phyloP scores from a whole-genome alignment of 768 basidiomycete genomes.

The Leccinum variicolor region DNA sequence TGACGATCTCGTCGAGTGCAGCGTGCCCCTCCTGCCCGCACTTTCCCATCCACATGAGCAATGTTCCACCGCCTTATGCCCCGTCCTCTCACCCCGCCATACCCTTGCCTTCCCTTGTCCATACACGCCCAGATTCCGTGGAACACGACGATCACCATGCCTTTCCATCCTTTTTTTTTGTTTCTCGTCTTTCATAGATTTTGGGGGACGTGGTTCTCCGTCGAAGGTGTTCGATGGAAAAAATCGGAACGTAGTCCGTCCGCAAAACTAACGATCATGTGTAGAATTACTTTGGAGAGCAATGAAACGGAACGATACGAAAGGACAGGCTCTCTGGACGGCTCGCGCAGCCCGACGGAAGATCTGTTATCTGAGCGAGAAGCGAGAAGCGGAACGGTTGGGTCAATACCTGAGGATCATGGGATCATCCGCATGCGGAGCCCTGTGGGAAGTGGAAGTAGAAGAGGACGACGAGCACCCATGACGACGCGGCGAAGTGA shows the following conservation, averaged over 20 bases:
- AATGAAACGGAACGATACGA: not conserved
- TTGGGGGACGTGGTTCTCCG: not conserved
- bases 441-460: not conserved
- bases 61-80: too few relatives aligned
- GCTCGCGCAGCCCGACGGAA: not conserved
- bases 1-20: not conserved
- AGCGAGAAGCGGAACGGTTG: not conserved
- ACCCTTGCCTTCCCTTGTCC: not conserved
- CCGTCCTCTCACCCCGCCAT: not conserved
- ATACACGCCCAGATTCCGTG: not conserved
- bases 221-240: too few relatives aligned
- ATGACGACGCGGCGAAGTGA: not conserved
- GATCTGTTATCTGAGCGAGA: not conserved
- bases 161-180: not conserved
- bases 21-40: too few relatives aligned
- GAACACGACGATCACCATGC: not conserved
- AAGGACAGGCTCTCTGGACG: not conserved
- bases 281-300: not conserved
- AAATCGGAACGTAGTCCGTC: not conserved
- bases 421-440: not conserved
- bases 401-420: not conserved
- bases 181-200: not conserved
- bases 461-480: not conserved
- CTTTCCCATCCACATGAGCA: too few relatives aligned
- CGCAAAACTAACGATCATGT: not conserved